Evolutionary conservation across 371 early-diverging fungal genomes (phyloP), one percentile per base, ranked within the genome.

Genomic region (Amoeboaphelidium protococcarum): DNA sequence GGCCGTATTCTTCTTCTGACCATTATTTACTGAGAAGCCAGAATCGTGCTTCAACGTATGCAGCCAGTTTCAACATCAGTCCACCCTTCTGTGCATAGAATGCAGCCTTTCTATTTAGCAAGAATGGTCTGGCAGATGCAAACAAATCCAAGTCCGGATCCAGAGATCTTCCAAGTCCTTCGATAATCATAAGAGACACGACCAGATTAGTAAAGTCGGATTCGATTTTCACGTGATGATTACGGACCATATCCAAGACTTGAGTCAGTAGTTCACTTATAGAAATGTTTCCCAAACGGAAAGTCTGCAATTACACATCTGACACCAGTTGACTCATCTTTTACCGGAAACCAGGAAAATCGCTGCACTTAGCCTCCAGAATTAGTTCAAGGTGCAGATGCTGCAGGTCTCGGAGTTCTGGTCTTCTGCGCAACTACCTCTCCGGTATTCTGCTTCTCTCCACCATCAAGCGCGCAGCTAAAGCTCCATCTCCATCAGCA

Each of bases 151-250:
- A 60, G n/a, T 82, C 75, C 1, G 86, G 85, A 54, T 87, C 78
- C 47, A 95, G 57, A 47, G 74, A 73, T 25, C 87, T 59, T 1
- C 92, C 95, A 49, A 92, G 78, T 0, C 96, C 96, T 60, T 95
- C 96, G 12, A 91, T 55, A 41, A 90, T 61, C 64, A 89, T 68
- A 52, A 86, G 77, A 13, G 81, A 73, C 27, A 95, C 78, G 3
- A 81, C 73, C 1, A 91, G 73, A 58, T 89, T 90, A 25, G 79
- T 75, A 66, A 87, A 95, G 46, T 86, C 88, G 0, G 86, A 84
- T 51, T 90, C 92, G 44, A 94, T 61, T 45, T 76, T 74, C 3
- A 94, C 88, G 47, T 81, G 88, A 58, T 95, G 88, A 4, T 68
- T 56, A 12, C 90, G 68, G 2, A 90, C 89, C 72, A 81, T 76